phyloP scores from a whole-genome alignment of 495 filamentous ascomycete species.

The Podospora appendiculata region DNA sequence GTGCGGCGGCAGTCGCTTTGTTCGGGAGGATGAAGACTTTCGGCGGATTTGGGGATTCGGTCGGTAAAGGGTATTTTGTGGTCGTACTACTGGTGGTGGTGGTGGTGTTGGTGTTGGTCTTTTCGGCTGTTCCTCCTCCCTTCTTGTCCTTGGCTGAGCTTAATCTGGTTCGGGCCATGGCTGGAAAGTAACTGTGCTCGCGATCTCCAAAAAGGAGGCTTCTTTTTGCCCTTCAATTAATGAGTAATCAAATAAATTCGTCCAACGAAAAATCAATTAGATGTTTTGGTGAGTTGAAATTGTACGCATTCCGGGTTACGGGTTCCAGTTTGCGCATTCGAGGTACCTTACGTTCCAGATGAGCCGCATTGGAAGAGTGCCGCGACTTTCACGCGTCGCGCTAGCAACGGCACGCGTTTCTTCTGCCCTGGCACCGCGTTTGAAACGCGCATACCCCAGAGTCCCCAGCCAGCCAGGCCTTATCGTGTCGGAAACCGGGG shows the following conservation, averaged over 20 bases:
- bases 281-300: no score
- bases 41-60: slow-evolving; percentile 38
- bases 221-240: no score
- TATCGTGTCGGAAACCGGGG: not conserved
- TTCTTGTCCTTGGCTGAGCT: no score
- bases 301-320: no score
- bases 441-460: not conserved
- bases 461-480: no score
- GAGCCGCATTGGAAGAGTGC: slow-evolving; percentile 21
- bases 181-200: not conserved
- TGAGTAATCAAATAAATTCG: no score
- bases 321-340: not conserved
- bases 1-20: slow-evolving; percentile 50
- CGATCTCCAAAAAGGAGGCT: no score
- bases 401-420: slow-evolving; percentile 3
- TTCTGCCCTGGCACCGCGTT: slow-evolving; percentile 3
- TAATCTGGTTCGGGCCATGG: slow-evolving; percentile 23
- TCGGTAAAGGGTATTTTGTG: slow-evolving; percentile 25
- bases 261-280: no score
- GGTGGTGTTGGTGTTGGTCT: slow-evolving; percentile 9
- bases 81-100: slow-evolving; percentile 11
- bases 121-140: no score
- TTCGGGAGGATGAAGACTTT: slow-evolving; percentile 78
- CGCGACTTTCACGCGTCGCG: slow-evolving; percentile 18
- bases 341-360: slow-evolving; percentile 11